These are phyloP conservation scores for Cutaneotrichosporon mucoides DNA, from an alignment of 1,284 basidiomycete genomes.

Conservation along the genomic window DNA sequence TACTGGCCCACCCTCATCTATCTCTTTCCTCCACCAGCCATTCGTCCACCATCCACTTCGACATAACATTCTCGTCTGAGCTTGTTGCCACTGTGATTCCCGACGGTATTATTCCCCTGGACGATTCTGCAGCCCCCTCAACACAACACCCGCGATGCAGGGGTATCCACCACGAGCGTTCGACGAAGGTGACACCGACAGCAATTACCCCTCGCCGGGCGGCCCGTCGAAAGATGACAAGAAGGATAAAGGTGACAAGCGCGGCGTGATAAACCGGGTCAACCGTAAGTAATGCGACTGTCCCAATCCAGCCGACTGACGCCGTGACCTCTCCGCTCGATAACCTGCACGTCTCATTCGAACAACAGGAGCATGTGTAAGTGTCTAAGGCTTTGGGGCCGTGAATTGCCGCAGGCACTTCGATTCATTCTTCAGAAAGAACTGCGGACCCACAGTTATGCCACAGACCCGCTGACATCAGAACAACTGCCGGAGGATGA, in stretches of 20 bases:
- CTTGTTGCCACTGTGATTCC: no score
- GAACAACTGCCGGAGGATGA: slow-evolving; percentile 50
- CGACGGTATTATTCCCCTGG: no score
- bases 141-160: slow-evolving; percentile 4
- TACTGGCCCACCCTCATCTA: no score
- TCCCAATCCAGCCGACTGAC: not conserved
- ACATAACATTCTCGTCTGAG: no score
- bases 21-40: no score
- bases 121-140: no score
- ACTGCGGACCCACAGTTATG: no score
- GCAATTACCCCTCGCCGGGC: not conserved
- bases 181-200: not conserved
- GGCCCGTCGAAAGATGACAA: slow-evolving; percentile 13
- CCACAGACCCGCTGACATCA: slow-evolving; percentile 12
- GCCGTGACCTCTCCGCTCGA: not conserved
- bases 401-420: no score
- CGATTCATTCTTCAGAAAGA: no score
- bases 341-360: not conserved
- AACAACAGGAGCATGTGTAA: slow-evolving; percentile 42
- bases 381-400: not conserved
- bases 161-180: slow-evolving; percentile 6
- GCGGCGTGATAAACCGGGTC: slow-evolving; percentile 44
- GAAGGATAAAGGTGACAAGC: slow-evolving; percentile 27
- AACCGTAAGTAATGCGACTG: slow-evolving; percentile 37
- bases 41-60: no score